phyloP scores from a whole-genome alignment of 2,329 filamentous ascomycete species.

The Botrytis fabae region DNA sequence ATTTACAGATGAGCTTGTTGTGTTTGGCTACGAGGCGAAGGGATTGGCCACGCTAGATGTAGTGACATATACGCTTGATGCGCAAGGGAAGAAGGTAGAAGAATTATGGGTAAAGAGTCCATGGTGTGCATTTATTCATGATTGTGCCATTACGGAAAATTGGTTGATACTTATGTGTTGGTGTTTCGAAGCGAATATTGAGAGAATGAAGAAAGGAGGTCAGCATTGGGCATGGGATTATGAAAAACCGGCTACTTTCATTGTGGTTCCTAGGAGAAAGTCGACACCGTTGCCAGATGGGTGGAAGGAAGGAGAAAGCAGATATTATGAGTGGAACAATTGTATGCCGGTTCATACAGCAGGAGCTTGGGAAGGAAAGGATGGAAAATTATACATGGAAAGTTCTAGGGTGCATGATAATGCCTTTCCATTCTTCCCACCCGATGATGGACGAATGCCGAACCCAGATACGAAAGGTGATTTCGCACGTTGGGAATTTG shows the following conservation, averaged over 20 bases:
- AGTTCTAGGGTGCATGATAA: constrained; percentile 45
- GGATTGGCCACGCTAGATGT: constrained; percentile 48
- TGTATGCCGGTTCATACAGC: constrained; percentile 42
- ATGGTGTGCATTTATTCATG: constrained; percentile 54
- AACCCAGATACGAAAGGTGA: constrained; percentile 44
- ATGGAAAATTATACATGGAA: constrained; percentile 44
- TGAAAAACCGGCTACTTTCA: constrained; percentile 55
- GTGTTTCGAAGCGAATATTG: constrained; percentile 45
- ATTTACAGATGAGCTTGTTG: constrained; percentile 52
- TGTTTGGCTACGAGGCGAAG: constrained; percentile 52
- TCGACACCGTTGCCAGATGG: constrained; percentile 28
- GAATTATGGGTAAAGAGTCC: constrained; percentile 51
- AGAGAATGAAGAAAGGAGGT: constrained; percentile 47
- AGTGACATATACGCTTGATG: constrained; percentile 48
- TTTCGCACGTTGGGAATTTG: constrained; percentile 44
- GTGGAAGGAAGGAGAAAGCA: not conserved
- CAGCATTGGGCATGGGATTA: constrained; percentile 55
- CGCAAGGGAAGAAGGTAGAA: constrained; percentile 46
- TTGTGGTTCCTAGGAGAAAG: constrained; percentile 50
- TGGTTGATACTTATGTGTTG: constrained; percentile 32
- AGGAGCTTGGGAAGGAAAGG: constrained; percentile 33
- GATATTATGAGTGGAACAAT: constrained; percentile 16
- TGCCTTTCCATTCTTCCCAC: constrained; percentile 40
- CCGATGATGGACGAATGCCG: constrained; percentile 39
- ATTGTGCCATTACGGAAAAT: constrained; percentile 49